Percentiles rank a stretch among this genome's conserved stretches.
These are phyloP conservation scores for Trichophyton schoenleinii DNA, from an alignment of 2,329 filamentous ascomycete species.

Conservation along the genomic window DNA sequence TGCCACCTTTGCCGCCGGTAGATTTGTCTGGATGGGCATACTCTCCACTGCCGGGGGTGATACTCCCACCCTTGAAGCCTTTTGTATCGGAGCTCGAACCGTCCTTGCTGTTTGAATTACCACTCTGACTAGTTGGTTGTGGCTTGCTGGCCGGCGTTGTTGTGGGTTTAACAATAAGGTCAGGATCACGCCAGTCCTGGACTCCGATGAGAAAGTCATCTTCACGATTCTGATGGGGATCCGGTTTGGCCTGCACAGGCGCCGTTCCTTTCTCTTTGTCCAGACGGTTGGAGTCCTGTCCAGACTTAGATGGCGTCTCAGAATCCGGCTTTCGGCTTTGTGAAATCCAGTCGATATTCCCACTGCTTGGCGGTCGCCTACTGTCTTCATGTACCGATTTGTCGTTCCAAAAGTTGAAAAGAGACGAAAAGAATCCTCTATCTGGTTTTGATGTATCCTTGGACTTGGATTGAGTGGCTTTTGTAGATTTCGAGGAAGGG, in stretches of 20 bases:
- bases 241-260: slow-evolving; percentile 13
- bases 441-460: slow-evolving; percentile 14
- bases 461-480: slow-evolving; percentile 16
- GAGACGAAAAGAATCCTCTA: slow-evolving; percentile 18
- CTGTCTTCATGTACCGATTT: slow-evolving; percentile 27
- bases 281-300: slow-evolving; percentile 20
- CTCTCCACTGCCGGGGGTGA: slow-evolving; percentile 60
- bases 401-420: background rate
- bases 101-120: slow-evolving; percentile 20
- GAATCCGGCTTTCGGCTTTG: slow-evolving; percentile 16
- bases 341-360: slow-evolving; percentile 62
- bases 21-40: slow-evolving; percentile 40
- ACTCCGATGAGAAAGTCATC: slow-evolving; percentile 69
- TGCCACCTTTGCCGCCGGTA: slow-evolving; percentile 10
- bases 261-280: slow-evolving; percentile 11
- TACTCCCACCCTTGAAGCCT: slow-evolving; percentile 50
- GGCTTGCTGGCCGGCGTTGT: slow-evolving; percentile 17
- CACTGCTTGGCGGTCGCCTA: slow-evolving; percentile 57
- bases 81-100: slow-evolving; percentile 21
- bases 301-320: slow-evolving; percentile 15
- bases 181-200: slow-evolving; percentile 75
- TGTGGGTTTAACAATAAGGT: slow-evolving; percentile 40
- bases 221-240: slow-evolving; percentile 16
- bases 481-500: slow-evolving; percentile 19
- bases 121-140: slow-evolving; percentile 5